Conservation (phyloP, 768 basidiomycete genomes). For the Mycena belliarum region DNA sequence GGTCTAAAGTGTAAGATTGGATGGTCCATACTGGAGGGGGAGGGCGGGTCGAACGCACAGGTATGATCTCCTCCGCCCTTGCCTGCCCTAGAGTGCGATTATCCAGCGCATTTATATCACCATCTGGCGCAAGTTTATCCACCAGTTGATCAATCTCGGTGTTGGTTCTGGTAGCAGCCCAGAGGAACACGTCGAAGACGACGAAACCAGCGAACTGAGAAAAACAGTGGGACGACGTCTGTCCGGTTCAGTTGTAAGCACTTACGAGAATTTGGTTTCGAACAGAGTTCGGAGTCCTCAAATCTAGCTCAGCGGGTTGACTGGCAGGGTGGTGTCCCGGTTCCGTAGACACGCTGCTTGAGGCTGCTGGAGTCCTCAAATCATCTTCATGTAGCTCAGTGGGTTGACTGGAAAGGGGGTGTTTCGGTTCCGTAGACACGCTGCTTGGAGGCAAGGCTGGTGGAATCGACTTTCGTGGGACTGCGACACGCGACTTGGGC, state of each 20-base stretch:
- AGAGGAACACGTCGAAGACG: slow-evolving; percentile 1
- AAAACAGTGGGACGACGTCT: not conserved
- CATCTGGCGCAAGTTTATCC: not conserved
- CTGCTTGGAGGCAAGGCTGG: not conserved
- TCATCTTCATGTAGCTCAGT: too few species aligned
- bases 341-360: too few species aligned
- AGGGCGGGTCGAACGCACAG: not conserved
- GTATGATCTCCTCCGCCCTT: not conserved
- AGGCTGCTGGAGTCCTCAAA: too few species aligned
- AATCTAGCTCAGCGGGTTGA: not conserved
- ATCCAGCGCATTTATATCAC: not conserved
- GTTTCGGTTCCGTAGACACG: too few species aligned
- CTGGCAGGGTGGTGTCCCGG: not conserved
- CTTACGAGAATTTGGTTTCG: slow-evolving; percentile 11
- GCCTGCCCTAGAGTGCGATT: not conserved
- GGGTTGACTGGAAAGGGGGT: not conserved
- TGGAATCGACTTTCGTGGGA: not conserved
- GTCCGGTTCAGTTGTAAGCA: not conserved
- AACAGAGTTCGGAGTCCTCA: not conserved
- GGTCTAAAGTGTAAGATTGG: not conserved
- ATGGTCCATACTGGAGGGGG: not conserved
- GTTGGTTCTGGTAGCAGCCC: slow-evolving; percentile 16
- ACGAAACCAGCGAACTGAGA: slow-evolving; percentile 7
- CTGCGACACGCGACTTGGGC: not conserved
- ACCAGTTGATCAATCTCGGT: slow-evolving; percentile 3